Evolutionary conservation across 495 filamentous ascomycete species (phyloP), one percentile per base, ranked within the genome.

Genomic region (Clavariopsis aquatica): DNA sequence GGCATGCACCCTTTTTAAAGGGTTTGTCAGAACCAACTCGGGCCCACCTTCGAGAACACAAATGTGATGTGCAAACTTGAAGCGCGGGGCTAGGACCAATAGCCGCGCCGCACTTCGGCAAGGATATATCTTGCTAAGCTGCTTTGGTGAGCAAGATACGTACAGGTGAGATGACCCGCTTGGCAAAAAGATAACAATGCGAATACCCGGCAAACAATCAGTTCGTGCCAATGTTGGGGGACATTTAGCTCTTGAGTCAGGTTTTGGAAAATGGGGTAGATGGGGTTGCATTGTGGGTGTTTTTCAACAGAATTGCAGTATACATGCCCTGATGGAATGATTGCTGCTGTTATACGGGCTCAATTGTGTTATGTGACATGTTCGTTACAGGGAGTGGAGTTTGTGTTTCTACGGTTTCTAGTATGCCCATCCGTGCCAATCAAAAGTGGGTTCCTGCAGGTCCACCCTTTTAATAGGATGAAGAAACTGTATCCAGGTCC

Each of bases 191-290:
- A 31, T 57, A 55, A 27, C 24, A 41, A 13, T n/a, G 41, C 41
- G 49, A 53, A 51, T 64, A 41, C 52, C 61, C 36, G 51, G 41
- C 24, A 13, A 13, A 12, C 49, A n/a, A 45, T 51, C 17, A 22
- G 7, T 29, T 10, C 38, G n/a, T 28, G 61, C 61, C 61, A 57
- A 64, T 57, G 52, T 64, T 64, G 61, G 61, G 60, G 61, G 61
- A 27, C n/a, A n/a, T n/a, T n/a, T n/a, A n/a, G n/a, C n/a, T n/a
- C n/a, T n/a, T n/a, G n/a, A n/a, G n/a, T n/a, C n/a, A n/a, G n/a
- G n/a, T 34, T 34, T 24, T 24, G 20, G 26, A 28, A 51, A n/a
- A 43, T 43, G 38, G 38, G 38, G 38, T 17, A 17, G 15, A 43
- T n/a, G n/a, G n/a, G n/a, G n/a, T n/a, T n/a, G n/a, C n/a, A n/a